Evolutionary conservation across 805 yeast genomes (phyloP).

Genomic region (Lipomyces anomalus): DNA sequence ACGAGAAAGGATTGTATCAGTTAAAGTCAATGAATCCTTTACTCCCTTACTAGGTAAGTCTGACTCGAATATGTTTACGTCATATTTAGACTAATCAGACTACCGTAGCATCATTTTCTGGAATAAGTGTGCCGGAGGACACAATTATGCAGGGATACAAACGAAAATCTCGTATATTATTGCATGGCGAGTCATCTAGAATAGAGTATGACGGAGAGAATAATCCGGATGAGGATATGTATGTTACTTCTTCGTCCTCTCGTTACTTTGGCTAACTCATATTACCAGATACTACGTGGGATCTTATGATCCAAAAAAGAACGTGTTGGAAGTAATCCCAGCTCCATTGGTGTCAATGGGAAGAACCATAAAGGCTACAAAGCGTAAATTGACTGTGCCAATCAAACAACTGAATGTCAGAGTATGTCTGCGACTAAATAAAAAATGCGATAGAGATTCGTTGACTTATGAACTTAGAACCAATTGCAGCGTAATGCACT

Average conservation of each 20-base stretch:
- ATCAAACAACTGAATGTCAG: constrained; percentile 51
- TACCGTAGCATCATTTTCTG: constrained; percentile 51
- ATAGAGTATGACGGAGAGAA: constrained; percentile 65
- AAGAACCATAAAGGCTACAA: constrained; percentile 57
- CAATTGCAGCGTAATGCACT: constrained; percentile 69
- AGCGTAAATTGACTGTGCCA: constrained; percentile 54
- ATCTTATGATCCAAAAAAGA: constrained; percentile 62
- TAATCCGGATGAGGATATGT: constrained; percentile 34
- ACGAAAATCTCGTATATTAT: constrained; percentile 38
- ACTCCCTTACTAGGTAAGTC: constrained; percentile 16
- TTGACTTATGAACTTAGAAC: constrained; percentile 25
- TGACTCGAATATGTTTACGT: too few relatives aligned
- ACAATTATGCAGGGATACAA: constrained; percentile 60
- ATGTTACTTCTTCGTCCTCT: too few relatives aligned
- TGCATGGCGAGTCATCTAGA: constrained; percentile 74
- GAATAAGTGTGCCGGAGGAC: constrained; percentile 54
- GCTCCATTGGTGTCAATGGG: constrained; percentile 58
- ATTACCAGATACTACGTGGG: constrained; percentile 61
- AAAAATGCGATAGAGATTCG: not conserved
- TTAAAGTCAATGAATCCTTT: constrained; percentile 7
- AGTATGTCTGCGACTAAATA: constrained; percentile 12
- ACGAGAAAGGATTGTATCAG: constrained; percentile 1
- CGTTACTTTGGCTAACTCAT: not conserved
- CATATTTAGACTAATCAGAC: too few relatives aligned
- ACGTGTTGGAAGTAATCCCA: constrained; percentile 57